Evolutionary conservation across 306 rosid species (phyloP), one percentile per base, ranked within the genome.

Genomic region (Malus sylvestris): DNA sequence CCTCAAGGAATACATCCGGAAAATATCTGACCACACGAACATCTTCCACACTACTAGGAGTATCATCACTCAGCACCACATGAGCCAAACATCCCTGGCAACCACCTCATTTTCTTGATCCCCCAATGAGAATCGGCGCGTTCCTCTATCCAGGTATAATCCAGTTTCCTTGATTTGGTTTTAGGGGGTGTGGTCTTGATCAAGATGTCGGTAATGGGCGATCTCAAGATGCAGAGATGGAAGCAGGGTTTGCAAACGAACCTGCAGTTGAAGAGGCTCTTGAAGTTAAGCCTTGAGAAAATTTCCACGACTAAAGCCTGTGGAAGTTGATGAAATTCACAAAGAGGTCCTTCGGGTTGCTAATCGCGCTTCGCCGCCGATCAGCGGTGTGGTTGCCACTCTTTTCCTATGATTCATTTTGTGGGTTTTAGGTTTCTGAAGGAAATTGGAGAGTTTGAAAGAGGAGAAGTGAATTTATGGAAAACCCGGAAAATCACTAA

Each of bases 201-300:
- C 49, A 75, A 51, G 8, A 75, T 63, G 71, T n/a, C 71, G 14
- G 40, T 8, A 29, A 14, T 32, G 71, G 38, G 52, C 2, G 64
- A 64, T 38, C 35, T 64, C 7, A 38, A 29, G 25, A 27, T 25
- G n/a, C 49, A 45, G 68, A 63, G 78, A 4, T 29, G 19, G 8
- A 18, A 9, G n/a, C 64, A 32, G 19, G 14, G 6, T 49, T 51
- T 65, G 38, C 79, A 75, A 30, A 75, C 72, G 40, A 63, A 30
- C 71, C 65, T 65, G 65, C 72, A 75, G 15, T 22, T 66, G 23
- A 32, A 66, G 52, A 75, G 30, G 72, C 33, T 4, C 51, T 22
- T 46, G 23, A 66, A 18, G 46, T 22, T 9, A 20, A 64, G 65
- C 79, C 72, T 49, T 7, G 72, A 75, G 65, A 75, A 64, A 66